Percentiles rank a stretch among this genome's conserved stretches.
phyloP scores from a whole-genome alignment of 495 filamentous ascomycete species.

The Xylaria telfairii region DNA sequence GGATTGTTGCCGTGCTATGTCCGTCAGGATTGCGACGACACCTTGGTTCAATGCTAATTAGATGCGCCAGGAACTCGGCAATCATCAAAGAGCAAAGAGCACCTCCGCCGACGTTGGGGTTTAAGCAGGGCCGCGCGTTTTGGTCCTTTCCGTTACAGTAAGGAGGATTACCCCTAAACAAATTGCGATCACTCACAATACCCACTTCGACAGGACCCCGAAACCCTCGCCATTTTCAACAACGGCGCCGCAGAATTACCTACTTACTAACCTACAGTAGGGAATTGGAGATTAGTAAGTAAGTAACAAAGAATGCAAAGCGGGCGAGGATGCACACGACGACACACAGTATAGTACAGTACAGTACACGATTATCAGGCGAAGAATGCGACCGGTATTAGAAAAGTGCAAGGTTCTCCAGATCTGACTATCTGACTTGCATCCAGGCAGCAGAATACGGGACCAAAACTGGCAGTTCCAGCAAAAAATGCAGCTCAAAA shows the following conservation, averaged over 20 bases:
- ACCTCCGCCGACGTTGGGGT: slow-evolving; percentile 4
- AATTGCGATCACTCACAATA: slow-evolving; percentile 18
- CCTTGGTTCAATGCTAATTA: too few species aligned
- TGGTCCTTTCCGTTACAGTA: slow-evolving; percentile 9
- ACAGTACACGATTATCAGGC: too few species aligned
- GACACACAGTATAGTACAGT: too few species aligned
- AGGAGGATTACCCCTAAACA: slow-evolving; percentile 7
- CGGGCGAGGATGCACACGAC: neutral
- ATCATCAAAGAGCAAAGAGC: neutral
- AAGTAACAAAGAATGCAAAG: neutral
- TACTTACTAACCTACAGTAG: too few species aligned
- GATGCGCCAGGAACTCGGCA: slow-evolving; percentile 4
- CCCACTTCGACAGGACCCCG: slow-evolving; percentile 7
- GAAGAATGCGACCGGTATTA: too few species aligned
- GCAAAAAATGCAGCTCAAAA: neutral
- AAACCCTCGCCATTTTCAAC: neutral
- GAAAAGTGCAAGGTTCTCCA: slow-evolving; percentile 20
- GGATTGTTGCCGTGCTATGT: neutral
- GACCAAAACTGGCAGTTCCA: neutral
- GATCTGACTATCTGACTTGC: slow-evolving; percentile 20
- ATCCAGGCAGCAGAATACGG: slow-evolving; percentile 17
- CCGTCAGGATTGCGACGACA: neutral
- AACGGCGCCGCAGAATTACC: neutral
- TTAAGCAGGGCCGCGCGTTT: neutral
- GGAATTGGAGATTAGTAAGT: neutral